phyloP scores from a whole-genome alignment of 139 green algal species.

The Mychonastes homosphaera region DNA sequence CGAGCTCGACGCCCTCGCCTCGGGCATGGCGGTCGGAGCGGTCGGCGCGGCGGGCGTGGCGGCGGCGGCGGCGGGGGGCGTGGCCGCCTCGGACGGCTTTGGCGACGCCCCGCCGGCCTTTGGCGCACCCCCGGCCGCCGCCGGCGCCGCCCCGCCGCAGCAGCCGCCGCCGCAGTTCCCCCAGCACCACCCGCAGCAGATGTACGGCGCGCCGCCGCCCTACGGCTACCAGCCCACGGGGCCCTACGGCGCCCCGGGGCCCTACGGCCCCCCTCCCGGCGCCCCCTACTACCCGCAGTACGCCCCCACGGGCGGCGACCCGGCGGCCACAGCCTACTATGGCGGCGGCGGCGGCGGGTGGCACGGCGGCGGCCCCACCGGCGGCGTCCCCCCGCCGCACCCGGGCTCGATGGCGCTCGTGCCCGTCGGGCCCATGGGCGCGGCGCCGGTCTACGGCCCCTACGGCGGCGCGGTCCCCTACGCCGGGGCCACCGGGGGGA shows the following conservation, averaged over 20 bases:
- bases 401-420: no score
- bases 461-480: no score
- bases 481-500: neutral
- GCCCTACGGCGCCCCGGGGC: neutral
- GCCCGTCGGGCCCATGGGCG: no score
- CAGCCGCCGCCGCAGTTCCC: neutral
- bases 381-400: no score
- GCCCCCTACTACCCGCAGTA: no score
- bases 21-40: conserved; percentile 7
- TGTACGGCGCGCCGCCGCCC: neutral
- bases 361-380: no score
- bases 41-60: no score
- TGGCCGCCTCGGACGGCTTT: conserved; percentile 8
- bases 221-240: neutral
- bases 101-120: conserved; percentile 16
- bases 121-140: conserved; percentile 1
- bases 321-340: no score
- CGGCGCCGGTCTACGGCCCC: no score
- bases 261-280: neutral
- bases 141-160: neutral
- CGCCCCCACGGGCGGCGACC: no score
- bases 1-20: conserved; percentile 19
- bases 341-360: no score
- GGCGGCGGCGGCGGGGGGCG: conserved; percentile 6
- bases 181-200: neutral